Conservation (phyloP, 106 monocot genomes). For the Dendrobium catenatum region DNA sequence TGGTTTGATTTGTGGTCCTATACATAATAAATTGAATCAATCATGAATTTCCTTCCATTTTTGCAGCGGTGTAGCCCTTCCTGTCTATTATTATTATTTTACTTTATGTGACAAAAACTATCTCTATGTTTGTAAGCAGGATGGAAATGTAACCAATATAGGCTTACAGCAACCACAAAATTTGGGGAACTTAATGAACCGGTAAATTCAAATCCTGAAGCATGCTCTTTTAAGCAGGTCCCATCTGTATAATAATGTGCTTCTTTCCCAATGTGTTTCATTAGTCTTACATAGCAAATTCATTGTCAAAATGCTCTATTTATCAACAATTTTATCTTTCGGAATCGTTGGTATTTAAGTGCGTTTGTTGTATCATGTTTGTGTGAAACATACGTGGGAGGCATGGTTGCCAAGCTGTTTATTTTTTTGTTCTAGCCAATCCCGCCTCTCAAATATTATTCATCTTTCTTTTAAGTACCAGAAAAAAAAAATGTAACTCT, state of each 20-base stretch:
- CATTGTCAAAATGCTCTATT: not conserved
- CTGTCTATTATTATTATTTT: not conserved
- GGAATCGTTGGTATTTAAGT: not conserved
- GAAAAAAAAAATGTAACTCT: not conserved
- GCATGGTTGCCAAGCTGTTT: no score
- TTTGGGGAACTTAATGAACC: not conserved
- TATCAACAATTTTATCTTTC: slow-evolving; percentile 4
- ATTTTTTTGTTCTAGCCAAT: not conserved
- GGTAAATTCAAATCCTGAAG: not conserved
- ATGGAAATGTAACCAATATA: slow-evolving; percentile 1
- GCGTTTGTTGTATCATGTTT: not conserved
- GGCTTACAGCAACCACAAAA: slow-evolving; percentile 5
- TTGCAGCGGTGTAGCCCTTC: not conserved
- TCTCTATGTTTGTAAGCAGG: slow-evolving; percentile 1
- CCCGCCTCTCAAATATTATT: not conserved
- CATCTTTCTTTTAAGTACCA: not conserved
- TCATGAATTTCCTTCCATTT: not conserved
- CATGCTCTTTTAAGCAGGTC: not conserved
- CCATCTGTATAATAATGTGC: not conserved
- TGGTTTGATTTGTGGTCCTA: no score
- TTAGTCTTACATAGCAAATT: not conserved
- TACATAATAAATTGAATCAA: no score
- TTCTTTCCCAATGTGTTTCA: not conserved
- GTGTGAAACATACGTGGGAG: not conserved
- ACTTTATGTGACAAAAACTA: not conserved